Evolutionary conservation across 768 basidiomycete genomes (phyloP), one percentile per base, ranked within the genome.

Genomic region (Ephemerocybe angulata): DNA sequence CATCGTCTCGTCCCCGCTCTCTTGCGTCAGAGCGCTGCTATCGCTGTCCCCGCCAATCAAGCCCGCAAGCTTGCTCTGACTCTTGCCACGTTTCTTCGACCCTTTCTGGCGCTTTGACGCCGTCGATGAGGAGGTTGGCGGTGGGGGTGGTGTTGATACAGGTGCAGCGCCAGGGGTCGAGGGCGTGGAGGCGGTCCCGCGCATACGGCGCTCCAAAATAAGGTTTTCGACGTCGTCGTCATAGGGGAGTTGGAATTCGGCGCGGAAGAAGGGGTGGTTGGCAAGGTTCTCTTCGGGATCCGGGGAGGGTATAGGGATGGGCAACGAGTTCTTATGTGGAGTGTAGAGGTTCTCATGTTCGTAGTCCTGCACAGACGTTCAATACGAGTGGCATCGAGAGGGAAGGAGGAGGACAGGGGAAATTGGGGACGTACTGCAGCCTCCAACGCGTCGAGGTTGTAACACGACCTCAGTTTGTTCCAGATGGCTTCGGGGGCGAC

Each of bases 21-120:
- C 88, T 65, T 88, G 84, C 3, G 89, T 92, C 62, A 92, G 66
- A 25, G 87, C 90, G 59, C 90, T 91, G 62, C 87, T 89, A 59
- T 91, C 90, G 63, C 90, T 91, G 63, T 92, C 88, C 1, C 89
- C 89, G 13, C 82, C 84, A 2, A 90, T 81, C n/a, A 90, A 69
- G 0, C 88, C 88, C 0, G 88, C 87, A 70, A 86, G 72, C 54
- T 84, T 81, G 6, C 81, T 76, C 60, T 82, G 83, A 22, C 78
- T 81, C 57, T 74, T 77, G 22, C 76, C 72, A 40, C 76, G 75
- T 30, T 70, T 76, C 60, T 72, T 74, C 4, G 64, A 54, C 3
- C 54, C 54, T n/a, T 62, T 60, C 0, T 65, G 58, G 10, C 65
- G 63, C 40, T 61, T 63, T 58, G 64, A 63, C 50, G 67, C 60